Conservation (phyloP, 2,329 filamentous ascomycete species). For the Botrytis galanthina region DNA sequence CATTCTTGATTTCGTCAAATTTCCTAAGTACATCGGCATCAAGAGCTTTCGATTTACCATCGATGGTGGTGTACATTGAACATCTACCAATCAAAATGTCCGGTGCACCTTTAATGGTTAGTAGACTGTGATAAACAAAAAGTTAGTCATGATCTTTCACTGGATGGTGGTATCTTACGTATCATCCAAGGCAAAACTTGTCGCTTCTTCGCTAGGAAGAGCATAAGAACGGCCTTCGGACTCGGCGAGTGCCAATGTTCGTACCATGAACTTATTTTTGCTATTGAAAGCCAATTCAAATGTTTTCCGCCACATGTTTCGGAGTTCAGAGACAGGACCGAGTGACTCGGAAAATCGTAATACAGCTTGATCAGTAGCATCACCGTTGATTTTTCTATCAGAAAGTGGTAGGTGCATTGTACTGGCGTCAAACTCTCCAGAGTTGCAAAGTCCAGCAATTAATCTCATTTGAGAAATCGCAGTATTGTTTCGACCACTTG, state of each 20-base stretch:
- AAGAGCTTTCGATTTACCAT: slow-evolving; percentile 54
- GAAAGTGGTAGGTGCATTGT: slow-evolving; percentile 56
- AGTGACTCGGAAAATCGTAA: slow-evolving; percentile 67
- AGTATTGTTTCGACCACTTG: slow-evolving; percentile 36
- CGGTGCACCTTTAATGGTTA: slow-evolving; percentile 74
- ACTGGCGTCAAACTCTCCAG: slow-evolving; percentile 68
- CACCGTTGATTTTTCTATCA: slow-evolving; percentile 64
- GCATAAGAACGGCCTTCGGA: slow-evolving; percentile 18
- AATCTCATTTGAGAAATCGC: slow-evolving; percentile 57
- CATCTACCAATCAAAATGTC: slow-evolving; percentile 68
- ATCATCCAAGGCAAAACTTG: slow-evolving; percentile 17
- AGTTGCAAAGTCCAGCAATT: slow-evolving; percentile 67
- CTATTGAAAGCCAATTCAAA: slow-evolving; percentile 74
- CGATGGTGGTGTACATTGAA: slow-evolving; percentile 52
- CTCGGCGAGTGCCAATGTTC: slow-evolving; percentile 53
- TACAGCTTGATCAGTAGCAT: slow-evolving; percentile 73
- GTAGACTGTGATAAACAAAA: slow-evolving; percentile 37
- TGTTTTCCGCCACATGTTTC: slow-evolving; percentile 59
- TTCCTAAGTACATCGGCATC: slow-evolving; percentile 43
- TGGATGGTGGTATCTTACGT: not conserved
- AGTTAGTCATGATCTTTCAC: not conserved
- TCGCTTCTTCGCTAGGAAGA: slow-evolving; percentile 20
- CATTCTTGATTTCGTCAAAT: slow-evolving; percentile 59
- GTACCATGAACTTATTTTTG: slow-evolving; percentile 79
- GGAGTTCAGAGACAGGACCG: slow-evolving; percentile 56